Evolutionary conservation across 345 rosid species (phyloP).

Genomic region (Litchi chinensis): DNA sequence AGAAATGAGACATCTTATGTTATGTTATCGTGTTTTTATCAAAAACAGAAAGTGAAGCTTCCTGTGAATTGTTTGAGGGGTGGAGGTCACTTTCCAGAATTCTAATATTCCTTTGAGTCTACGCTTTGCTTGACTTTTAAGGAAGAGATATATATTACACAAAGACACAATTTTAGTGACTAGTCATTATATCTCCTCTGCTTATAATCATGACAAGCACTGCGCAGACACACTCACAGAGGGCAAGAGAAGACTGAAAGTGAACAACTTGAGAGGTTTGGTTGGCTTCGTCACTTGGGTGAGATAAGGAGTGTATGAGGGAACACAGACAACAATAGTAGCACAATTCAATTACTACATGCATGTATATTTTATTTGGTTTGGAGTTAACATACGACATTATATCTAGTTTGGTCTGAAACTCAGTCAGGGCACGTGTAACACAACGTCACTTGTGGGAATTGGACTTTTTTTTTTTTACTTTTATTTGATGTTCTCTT

Average conservation of each 20-base stretch:
- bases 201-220: too few species aligned
- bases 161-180: neutral
- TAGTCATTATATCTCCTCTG: too few species aligned
- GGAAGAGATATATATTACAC: constrained; percentile 18
- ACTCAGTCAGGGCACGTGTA: neutral
- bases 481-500: too few species aligned
- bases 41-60: neutral
- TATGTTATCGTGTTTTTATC: too few species aligned
- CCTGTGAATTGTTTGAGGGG: neutral
- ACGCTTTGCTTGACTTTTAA: constrained; percentile 40
- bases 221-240: neutral
- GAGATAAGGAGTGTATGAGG: neutral
- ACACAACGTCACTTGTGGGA: neutral
- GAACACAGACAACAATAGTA: neutral
- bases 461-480: neutral
- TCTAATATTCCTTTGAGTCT: too few species aligned
- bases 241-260: neutral
- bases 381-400: neutral
- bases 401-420: neutral
- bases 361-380: too few species aligned
- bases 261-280: neutral
- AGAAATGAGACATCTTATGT: constrained; percentile 14
- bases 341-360: neutral
- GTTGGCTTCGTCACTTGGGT: neutral
- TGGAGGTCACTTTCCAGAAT: neutral